Evolutionary conservation across 2,329 filamentous ascomycete genomes (phyloP).

Genomic region (Xylariales sp.): DNA sequence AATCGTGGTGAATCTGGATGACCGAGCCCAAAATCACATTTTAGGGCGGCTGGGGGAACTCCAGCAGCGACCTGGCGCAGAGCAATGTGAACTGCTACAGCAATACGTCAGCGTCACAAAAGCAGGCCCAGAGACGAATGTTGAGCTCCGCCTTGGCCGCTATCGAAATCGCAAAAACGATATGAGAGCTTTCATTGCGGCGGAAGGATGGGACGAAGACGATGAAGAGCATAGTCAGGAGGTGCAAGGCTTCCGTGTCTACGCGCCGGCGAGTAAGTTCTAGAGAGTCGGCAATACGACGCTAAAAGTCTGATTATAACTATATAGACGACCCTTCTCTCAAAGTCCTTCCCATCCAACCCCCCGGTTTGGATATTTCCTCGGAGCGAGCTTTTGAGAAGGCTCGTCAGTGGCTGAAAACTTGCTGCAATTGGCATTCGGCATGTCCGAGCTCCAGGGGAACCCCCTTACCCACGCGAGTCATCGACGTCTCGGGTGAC

Average conservation of each 20-base stretch:
- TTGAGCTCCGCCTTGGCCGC: constrained; percentile 14
- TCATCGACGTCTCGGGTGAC: constrained; percentile 18
- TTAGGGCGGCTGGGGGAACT: constrained; percentile 14
- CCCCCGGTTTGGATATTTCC: constrained; percentile 15
- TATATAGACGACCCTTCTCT: constrained; percentile 16
- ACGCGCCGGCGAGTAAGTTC: constrained; percentile 7
- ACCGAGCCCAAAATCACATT: constrained; percentile 9
- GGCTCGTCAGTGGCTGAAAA: constrained; percentile 16
- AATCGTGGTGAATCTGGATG: constrained; percentile 18
- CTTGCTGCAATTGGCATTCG: constrained; percentile 18
- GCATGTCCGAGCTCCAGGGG: background rate
- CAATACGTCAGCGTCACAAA: constrained; percentile 17
- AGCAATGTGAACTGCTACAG: constrained; percentile 9
- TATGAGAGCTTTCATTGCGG: constrained; percentile 15
- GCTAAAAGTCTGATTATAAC: background rate
- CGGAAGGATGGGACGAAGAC: constrained; percentile 14
- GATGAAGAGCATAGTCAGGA: constrained; percentile 14
- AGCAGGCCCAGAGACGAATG: constrained; percentile 8
- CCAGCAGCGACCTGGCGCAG: constrained; percentile 10
- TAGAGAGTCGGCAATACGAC: background rate
- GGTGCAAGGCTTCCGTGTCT: constrained; percentile 8
- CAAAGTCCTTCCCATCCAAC: constrained; percentile 13
- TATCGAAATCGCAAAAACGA: constrained; percentile 20
- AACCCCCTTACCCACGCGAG: constrained; percentile 6
- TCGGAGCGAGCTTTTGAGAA: constrained; percentile 17